These are phyloP conservation scores for Reutealis trisperma DNA, from an alignment of 345 rosid genomes.

Conservation along the genomic window DNA sequence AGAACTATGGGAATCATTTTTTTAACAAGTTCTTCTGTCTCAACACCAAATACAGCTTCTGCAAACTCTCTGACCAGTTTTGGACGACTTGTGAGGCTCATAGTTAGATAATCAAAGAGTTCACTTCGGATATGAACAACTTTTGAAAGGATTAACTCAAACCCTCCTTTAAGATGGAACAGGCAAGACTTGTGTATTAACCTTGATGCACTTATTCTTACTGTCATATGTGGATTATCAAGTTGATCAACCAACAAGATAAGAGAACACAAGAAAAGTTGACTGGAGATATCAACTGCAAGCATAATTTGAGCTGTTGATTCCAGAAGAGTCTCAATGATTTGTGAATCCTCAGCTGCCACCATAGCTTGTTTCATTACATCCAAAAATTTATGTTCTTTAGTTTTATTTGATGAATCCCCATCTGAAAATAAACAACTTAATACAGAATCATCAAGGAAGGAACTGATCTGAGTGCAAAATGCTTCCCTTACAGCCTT, in stretches of 20 bases:
- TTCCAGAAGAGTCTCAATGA: constrained; percentile 78
- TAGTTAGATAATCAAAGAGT: constrained; percentile 65
- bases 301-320: constrained; percentile 73
- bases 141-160: constrained; percentile 58
- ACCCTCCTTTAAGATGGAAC: constrained; percentile 80
- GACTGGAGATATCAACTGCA: constrained; percentile 61
- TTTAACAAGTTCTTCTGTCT: constrained; percentile 62
- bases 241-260: constrained; percentile 85
- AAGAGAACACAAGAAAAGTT: constrained; percentile 63
- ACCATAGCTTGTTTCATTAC: constrained; percentile 57
- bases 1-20: constrained; percentile 84
- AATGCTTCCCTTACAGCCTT: constrained; percentile 81
- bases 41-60: constrained; percentile 82
- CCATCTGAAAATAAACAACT: constrained; percentile 54
- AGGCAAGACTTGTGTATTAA: constrained; percentile 68
- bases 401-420: constrained; percentile 38
- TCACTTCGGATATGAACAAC: constrained; percentile 56
- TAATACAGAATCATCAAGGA: constrained; percentile 50
- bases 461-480: constrained; percentile 69
- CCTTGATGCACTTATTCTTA: constrained; percentile 72
- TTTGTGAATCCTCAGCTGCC: constrained; percentile 61
- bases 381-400: constrained; percentile 53
- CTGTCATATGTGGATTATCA: constrained; percentile 63
- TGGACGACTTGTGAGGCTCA: constrained; percentile 63
- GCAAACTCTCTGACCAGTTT: constrained; percentile 80